Evolutionary conservation across 176 grass and related monocot species (phyloP), one percentile per base, ranked within the genome.

Genomic region (Alopecurus myosuroides): DNA sequence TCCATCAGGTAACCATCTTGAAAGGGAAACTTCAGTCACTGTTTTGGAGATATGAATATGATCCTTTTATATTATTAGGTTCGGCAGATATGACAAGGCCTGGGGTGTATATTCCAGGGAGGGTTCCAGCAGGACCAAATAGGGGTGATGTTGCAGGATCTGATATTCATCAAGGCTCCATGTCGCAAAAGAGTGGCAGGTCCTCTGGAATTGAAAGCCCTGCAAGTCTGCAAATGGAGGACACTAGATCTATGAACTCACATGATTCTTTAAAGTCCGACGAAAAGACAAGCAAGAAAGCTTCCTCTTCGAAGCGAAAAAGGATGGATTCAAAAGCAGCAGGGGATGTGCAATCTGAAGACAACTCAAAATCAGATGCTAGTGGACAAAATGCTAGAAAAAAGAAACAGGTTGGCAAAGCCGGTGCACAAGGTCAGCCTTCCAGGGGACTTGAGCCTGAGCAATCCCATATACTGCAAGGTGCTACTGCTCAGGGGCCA

Each of bases 161-260:
- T 90, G 90, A 92, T 78, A 76, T 88, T 81, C 90, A 94, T 82
- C 93, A 92, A 86, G 83, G 83, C 10, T 94, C 89, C 78, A 81
- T 90, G 46, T 95, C 90, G 45, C 93, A 92, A 85, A 95, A 84
- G 75, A 92, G 88, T 22, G 88, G 85, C 55, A 88, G 86, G 68
- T 92, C 93, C 68, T 95, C 90, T 74, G 90, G 91, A 62, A 70
- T 90, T 20, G 93, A 88, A 84, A 92, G 90, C 81, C 93, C 93
- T 64, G 90, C 88, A 67, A 95, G 90, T 73, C 34, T 95, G 80
- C 93, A 88, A 70, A 91, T 89, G 78, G 95, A 98, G 86, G 97
- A 99, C 52, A 92, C 87, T 29, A 96, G 88, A 78, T 96, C 97
- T 83, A 88, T 93, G 85, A 93, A 96, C 78, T 99, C 97, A 81